Conservation (phyloP, 2,329 filamentous ascomycete genomes). For the Stachybotrys chlorohalonatus region DNA sequence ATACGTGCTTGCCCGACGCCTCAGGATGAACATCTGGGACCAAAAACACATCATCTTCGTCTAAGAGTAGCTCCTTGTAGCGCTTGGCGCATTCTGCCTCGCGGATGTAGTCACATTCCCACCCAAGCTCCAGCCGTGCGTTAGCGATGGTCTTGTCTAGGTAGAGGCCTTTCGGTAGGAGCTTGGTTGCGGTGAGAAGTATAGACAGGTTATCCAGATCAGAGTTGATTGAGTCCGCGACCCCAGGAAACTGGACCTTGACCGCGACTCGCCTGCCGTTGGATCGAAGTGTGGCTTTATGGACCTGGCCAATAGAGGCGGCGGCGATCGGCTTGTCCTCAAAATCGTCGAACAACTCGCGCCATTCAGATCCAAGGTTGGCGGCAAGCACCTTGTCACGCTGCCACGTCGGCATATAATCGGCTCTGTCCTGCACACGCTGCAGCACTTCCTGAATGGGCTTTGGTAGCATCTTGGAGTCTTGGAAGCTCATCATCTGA, state of each 20-base stretch:
- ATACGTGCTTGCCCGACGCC: constrained; percentile 75
- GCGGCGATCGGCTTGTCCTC: constrained; percentile 89
- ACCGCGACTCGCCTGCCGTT: constrained; percentile 75
- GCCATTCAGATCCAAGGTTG: constrained; percentile 79
- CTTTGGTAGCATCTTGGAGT: constrained; percentile 85
- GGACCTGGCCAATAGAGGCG: constrained; percentile 94
- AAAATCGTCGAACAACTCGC: constrained; percentile 72
- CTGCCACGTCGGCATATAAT: constrained; percentile 96
- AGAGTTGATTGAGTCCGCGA: constrained; percentile 91
- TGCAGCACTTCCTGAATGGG: constrained; percentile 85
- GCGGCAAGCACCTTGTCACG: constrained; percentile 71
- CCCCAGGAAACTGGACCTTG: constrained; percentile 95
- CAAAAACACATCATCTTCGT: constrained; percentile 61
- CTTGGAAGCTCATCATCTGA: constrained; percentile 98
- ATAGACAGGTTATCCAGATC: constrained; percentile 90
- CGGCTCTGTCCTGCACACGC: constrained; percentile 88
- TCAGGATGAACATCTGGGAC: constrained; percentile 72
- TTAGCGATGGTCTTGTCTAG: constrained; percentile 97
- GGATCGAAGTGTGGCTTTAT: constrained; percentile 70
- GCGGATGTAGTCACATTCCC: constrained; percentile 93
- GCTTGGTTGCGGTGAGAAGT: constrained; percentile 78
- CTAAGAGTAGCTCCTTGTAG: constrained; percentile 63
- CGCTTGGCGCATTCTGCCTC: constrained; percentile 74
- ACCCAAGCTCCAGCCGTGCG: constrained; percentile 80
- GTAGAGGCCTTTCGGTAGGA: constrained; percentile 86